Evolutionary conservation across 345 rosid species (phyloP).

Genomic region (Ceriops decandra): DNA sequence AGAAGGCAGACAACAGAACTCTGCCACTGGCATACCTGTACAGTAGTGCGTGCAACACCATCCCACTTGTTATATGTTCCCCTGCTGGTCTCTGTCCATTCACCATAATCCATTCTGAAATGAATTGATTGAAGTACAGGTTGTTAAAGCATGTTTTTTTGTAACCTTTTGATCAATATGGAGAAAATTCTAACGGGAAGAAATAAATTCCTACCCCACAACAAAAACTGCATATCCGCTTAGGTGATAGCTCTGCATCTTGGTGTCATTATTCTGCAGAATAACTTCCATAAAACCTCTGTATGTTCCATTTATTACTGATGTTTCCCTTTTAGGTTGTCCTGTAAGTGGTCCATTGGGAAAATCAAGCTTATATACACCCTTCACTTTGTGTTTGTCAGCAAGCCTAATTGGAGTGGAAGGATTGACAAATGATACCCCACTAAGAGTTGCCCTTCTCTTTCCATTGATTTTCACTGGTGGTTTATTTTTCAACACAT

Average conservation of each 20-base stretch:
- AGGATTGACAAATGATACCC: constrained; percentile 80
- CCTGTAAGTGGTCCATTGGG: constrained; percentile 77
- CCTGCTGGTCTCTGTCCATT: constrained; percentile 94
- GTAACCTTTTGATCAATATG: neutral
- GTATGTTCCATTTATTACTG: constrained; percentile 87
- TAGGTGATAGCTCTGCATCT: constrained; percentile 87
- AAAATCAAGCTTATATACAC: constrained; percentile 88
- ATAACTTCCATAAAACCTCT: constrained; percentile 93
- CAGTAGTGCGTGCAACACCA: constrained; percentile 84
- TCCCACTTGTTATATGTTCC: constrained; percentile 99
- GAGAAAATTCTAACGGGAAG: neutral
- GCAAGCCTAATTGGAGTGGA: constrained; percentile 94
- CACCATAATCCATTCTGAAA: constrained; percentile 95
- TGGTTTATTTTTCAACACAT: constrained; percentile 69
- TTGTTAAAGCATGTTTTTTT: neutral
- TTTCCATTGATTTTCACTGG: constrained; percentile 70
- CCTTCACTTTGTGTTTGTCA: constrained; percentile 72
- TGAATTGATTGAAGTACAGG: constrained; percentile 7
- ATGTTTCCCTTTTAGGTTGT: constrained; percentile 61
- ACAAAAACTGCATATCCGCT: constrained; percentile 93
- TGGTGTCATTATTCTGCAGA: constrained; percentile 94
- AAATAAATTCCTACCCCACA: constrained; percentile 57
- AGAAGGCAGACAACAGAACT: neutral
- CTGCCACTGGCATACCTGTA: constrained; percentile 50
- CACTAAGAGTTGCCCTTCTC: constrained; percentile 61